These are phyloP conservation scores for Euphorbia schlechtendalii DNA, from an alignment of 441 rosid species.

Conservation along the genomic window DNA sequence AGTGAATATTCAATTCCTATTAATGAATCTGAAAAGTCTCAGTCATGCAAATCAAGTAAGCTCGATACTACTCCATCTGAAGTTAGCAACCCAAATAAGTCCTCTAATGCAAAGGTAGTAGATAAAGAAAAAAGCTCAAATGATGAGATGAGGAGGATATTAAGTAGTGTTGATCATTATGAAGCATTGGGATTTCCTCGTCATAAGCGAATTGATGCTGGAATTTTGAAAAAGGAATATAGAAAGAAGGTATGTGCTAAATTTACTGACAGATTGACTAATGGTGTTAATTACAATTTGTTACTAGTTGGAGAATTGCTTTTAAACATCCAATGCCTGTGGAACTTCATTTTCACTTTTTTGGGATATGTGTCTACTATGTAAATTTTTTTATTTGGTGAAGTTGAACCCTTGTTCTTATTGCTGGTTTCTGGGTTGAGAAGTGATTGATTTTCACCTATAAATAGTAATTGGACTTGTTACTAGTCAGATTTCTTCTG, in stretches of 20 bases:
- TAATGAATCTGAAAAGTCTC: conserved; percentile 56
- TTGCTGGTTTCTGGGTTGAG: not conserved
- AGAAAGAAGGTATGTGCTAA: conserved; percentile 58
- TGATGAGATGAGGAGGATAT: conserved; percentile 91
- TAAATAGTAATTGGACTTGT: not conserved
- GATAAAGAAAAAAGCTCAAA: conserved; percentile 43
- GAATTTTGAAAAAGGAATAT: conserved; percentile 74
- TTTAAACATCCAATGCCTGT: not conserved
- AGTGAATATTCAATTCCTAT: conserved; percentile 50
- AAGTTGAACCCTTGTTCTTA: not conserved
- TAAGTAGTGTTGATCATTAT: conserved; percentile 67
- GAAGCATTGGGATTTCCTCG: conserved; percentile 80
- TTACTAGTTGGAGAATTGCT: not conserved
- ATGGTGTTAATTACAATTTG: not conserved
- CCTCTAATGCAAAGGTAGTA: conserved; percentile 33
- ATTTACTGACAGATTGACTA: not conserved
- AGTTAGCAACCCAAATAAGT: not conserved
- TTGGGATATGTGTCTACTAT: no score
- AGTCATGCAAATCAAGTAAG: conserved; percentile 30
- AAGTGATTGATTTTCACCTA: not conserved
- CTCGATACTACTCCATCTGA: not conserved
- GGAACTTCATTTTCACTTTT: not conserved
- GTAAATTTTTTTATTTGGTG: not conserved
- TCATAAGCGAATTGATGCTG: conserved; percentile 55
- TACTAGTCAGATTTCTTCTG: not conserved